These are phyloP conservation scores for Ceratobasidium theobromae DNA, from an alignment of 1,284 basidiomycete genomes.

Conservation along the genomic window DNA sequence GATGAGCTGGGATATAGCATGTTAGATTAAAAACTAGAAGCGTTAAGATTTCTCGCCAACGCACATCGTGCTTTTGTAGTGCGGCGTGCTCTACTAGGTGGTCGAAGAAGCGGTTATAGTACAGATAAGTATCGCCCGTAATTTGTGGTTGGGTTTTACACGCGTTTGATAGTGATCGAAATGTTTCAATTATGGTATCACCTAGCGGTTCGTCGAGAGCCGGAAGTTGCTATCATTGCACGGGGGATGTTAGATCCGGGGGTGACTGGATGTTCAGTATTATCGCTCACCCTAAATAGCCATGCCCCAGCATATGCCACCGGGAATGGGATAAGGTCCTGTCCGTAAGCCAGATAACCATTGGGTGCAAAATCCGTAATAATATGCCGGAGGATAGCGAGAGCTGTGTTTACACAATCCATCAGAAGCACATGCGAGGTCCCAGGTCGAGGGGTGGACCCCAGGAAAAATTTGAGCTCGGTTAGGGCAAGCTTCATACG, in stretches of 20 bases:
- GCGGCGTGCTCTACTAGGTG: neutral
- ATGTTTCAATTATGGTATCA: neutral
- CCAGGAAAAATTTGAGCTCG: constrained; percentile 5
- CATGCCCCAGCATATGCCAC: constrained; percentile 18
- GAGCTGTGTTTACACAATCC: neutral
- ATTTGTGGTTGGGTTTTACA: neutral
- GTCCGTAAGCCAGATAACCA: constrained; percentile 1
- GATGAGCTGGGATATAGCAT: neutral
- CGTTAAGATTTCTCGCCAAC: neutral
- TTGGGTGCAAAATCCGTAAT: constrained; percentile 2
- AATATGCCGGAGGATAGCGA: neutral
- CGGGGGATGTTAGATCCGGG: neutral
- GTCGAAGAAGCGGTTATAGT: constrained; percentile 1
- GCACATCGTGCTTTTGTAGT: neutral
- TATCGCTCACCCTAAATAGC: constrained; percentile 18
- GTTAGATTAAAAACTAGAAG: neutral
- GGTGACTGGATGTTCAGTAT: neutral
- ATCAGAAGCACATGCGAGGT: neutral
- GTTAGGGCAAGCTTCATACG: neutral
- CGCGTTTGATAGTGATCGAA: neutral
- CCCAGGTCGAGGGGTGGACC: neutral
- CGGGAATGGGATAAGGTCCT: constrained; percentile 3
- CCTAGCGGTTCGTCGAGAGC: neutral
- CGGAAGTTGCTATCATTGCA: neutral
- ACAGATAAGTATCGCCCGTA: neutral